Evolutionary conservation across 1,139 yeast species (phyloP).

Genomic region (Suhomyces anneliseae): DNA sequence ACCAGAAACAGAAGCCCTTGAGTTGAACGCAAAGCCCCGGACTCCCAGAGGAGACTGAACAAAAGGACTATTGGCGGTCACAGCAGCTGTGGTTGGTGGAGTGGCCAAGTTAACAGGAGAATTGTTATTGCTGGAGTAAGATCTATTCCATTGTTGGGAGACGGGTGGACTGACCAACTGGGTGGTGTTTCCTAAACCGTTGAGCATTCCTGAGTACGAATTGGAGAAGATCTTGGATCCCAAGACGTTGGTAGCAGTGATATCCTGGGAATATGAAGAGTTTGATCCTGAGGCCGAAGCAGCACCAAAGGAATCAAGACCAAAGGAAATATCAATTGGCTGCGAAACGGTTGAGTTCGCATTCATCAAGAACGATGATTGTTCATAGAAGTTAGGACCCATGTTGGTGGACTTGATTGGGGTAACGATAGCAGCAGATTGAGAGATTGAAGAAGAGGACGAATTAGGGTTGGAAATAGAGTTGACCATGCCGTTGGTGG

Average conservation of each 20-base stretch:
- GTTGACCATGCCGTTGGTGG: background rate
- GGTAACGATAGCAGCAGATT: background rate
- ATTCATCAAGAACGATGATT: background rate
- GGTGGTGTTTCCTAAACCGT: background rate
- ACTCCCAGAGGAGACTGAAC: slow-evolving; percentile 10
- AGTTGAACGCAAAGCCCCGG: slow-evolving; percentile 5
- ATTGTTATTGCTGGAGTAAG: background rate
- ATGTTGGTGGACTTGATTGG: background rate
- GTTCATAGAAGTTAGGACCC: background rate
- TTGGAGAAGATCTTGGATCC: slow-evolving; percentile 1
- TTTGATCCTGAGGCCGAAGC: background rate
- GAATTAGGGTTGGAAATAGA: background rate
- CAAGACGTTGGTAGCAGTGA: background rate
- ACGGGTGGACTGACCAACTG: background rate
- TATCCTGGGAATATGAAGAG: background rate
- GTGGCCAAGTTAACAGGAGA: slow-evolving; percentile 3
- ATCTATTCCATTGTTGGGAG: slow-evolving; percentile 1
- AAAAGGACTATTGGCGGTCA: background rate
- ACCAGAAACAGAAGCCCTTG: slow-evolving; percentile 3
- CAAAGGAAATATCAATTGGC: slow-evolving; percentile 16
- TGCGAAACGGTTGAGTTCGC: slow-evolving; percentile 10
- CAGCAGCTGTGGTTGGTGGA: background rate
- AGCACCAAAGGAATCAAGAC: background rate
- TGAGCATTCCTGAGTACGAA: background rate
- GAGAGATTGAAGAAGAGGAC: background rate